A percentile compares a stretch with the other conserved stretches of the same genome.
These are phyloP conservation scores for Talaromyces thailandensis DNA, from an alignment of 495 filamentous ascomycete species.

Conservation along the genomic window DNA sequence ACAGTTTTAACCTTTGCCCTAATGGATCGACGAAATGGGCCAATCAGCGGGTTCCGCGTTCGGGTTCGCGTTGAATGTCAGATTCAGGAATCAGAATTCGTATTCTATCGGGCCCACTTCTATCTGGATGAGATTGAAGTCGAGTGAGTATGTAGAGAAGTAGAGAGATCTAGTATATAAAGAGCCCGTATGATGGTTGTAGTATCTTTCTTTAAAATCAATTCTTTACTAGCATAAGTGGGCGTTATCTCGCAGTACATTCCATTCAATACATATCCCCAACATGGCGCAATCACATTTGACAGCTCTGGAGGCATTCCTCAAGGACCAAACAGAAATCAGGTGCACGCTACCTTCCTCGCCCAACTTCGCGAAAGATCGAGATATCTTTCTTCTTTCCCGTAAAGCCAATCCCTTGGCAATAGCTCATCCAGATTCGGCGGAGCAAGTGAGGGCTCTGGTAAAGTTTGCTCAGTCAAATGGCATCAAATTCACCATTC, in stretches of 20 bases:
- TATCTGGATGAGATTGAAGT: neutral
- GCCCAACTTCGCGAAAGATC: constrained; percentile 10
- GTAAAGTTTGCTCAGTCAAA: constrained; percentile 13
- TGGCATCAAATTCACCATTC: constrained; percentile 21
- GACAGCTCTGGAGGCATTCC: constrained; percentile 11
- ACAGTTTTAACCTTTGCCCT: neutral
- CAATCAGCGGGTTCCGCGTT: neutral
- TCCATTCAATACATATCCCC: neutral
- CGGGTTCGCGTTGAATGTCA: neutral
- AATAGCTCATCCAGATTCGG: constrained; percentile 23
- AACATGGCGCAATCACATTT: constrained; percentile 6
- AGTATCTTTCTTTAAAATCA: neutral
- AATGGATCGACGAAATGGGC: neutral
- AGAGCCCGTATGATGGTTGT: neutral
- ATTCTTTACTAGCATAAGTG: neutral
- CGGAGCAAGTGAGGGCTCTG: constrained; percentile 22
- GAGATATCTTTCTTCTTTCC: constrained; percentile 7
- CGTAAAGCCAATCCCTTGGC: constrained; percentile 13
- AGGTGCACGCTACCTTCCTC: constrained; percentile 15
- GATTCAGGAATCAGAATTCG: no score
- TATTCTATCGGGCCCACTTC: neutral
- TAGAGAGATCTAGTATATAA: neutral
- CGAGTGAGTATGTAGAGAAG: neutral
- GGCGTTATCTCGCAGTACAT: neutral
- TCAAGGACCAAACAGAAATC: constrained; percentile 15